Evolutionary conservation across 2,329 filamentous ascomycete species (phyloP).

Genomic region (Xylariaceae sp.): DNA sequence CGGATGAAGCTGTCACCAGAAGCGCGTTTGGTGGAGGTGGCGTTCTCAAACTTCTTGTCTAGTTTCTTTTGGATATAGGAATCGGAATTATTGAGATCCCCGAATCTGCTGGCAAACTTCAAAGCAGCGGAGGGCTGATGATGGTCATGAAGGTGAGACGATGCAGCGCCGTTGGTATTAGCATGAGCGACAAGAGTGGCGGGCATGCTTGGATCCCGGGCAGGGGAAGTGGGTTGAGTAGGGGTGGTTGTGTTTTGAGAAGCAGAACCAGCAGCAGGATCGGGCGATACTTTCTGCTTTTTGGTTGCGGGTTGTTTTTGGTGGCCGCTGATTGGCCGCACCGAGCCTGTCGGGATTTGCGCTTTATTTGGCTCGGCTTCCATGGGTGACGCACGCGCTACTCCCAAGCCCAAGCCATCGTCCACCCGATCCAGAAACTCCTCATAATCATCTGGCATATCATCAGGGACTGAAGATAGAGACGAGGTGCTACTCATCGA

Average conservation of each 20-base stretch:
- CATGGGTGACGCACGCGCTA: slow-evolving; percentile 30
- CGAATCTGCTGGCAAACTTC: slow-evolving; percentile 35
- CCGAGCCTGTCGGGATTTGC: slow-evolving; percentile 35
- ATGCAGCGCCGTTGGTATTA: slow-evolving; percentile 17
- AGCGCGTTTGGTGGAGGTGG: slow-evolving; percentile 26
- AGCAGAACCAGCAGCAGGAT: slow-evolving; percentile 33
- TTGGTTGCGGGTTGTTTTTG: slow-evolving; percentile 39
- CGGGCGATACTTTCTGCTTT: slow-evolving; percentile 39
- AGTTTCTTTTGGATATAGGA: slow-evolving; percentile 29
- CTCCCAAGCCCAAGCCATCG: slow-evolving; percentile 32
- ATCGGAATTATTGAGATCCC: slow-evolving; percentile 23
- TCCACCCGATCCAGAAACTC: slow-evolving; percentile 36
- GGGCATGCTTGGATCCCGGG: slow-evolving; percentile 37
- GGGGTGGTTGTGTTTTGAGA: slow-evolving; percentile 32
- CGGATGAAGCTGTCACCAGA: slow-evolving; percentile 35
- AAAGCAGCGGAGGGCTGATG: slow-evolving; percentile 12
- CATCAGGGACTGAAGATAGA: slow-evolving; percentile 38
- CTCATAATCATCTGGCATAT: slow-evolving; percentile 35
- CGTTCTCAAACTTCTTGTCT: slow-evolving; percentile 30
- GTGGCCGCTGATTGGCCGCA: slow-evolving; percentile 38
- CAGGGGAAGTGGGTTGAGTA: slow-evolving; percentile 22
- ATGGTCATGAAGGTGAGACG: slow-evolving; percentile 17
- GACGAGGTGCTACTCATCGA: slow-evolving; percentile 39
- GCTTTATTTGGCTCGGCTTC: slow-evolving; percentile 37
- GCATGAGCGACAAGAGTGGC: slow-evolving; percentile 27